phyloP scores from a whole-genome alignment of 108 stramenopile genomes.

The Epipyxis sp. region DNA sequence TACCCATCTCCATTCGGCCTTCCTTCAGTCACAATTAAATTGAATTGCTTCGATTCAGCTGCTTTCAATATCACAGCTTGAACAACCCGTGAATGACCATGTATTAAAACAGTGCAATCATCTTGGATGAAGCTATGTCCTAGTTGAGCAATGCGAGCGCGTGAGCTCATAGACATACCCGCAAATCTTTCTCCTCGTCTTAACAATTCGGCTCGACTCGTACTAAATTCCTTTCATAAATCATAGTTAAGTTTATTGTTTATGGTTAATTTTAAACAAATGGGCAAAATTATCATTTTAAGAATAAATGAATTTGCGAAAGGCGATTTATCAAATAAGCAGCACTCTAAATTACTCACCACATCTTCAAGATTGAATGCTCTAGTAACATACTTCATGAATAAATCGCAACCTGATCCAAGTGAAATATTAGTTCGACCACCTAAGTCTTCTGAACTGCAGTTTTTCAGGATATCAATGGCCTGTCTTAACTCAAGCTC shows the following conservation, averaged over 20 bases:
- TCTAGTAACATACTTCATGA: conserved; percentile 74
- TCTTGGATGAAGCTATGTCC: conserved; percentile 83
- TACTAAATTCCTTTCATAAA: conserved; percentile 68
- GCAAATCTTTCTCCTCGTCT: conserved; percentile 85
- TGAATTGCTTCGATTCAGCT: conserved; percentile 60
- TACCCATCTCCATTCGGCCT: conserved; percentile 81
- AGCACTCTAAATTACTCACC: too few species aligned
- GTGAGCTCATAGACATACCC: conserved; percentile 70
- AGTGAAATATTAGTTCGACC: conserved; percentile 34
- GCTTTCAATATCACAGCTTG: conserved; percentile 71
- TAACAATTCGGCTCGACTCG: conserved; percentile 69
- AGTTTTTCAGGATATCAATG: background rate
- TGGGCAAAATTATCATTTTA: too few species aligned
- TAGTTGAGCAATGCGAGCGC: conserved; percentile 75
- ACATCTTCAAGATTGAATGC: conserved; percentile 53
- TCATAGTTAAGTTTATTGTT: too few species aligned
- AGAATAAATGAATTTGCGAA: conserved; percentile 6
- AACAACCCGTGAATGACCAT: conserved; percentile 84
- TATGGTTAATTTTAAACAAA: too few species aligned
- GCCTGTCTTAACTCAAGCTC: conserved; percentile 9
- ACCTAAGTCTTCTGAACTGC: background rate
- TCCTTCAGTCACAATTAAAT: conserved; percentile 78
- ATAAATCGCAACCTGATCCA: conserved; percentile 52
- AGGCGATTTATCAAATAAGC: too few species aligned
- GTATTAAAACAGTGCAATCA: conserved; percentile 76